phyloP scores from a whole-genome alignment of 2,329 filamentous ascomycete species.

The Stemphylium vesicarium region DNA sequence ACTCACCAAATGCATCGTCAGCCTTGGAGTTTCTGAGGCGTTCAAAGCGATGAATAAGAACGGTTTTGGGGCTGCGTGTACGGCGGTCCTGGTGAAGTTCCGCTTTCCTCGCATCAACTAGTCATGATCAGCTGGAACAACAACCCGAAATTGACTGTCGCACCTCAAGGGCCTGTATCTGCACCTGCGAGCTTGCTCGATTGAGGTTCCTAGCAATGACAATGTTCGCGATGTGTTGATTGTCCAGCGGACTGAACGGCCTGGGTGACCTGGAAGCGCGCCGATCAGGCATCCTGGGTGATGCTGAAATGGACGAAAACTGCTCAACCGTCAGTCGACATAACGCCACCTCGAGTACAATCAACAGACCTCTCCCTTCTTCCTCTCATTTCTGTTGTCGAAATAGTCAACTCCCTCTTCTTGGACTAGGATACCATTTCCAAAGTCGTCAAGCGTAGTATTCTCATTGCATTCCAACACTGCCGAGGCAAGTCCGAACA shows the following conservation, averaged over 20 bases:
- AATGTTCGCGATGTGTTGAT: constrained; percentile 74
- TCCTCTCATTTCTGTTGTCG: constrained; percentile 13
- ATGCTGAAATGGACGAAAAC: constrained; percentile 25
- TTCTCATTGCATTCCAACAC: constrained; percentile 74
- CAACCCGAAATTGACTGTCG: neutral
- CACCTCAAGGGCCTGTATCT: constrained; percentile 76
- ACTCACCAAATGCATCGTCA: constrained; percentile 53
- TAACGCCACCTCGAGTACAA: neutral
- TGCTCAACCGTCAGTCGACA: constrained; percentile 15
- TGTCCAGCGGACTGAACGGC: constrained; percentile 51
- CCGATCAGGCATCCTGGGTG: constrained; percentile 21
- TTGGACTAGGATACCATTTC: constrained; percentile 67
- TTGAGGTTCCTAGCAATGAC: constrained; percentile 84
- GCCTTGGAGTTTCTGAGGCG: constrained; percentile 41
- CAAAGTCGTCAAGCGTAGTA: constrained; percentile 83
- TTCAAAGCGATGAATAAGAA: constrained; percentile 84
- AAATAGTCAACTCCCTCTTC: constrained; percentile 35
- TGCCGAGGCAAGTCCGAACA: constrained; percentile 74
- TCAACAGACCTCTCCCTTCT: constrained; percentile 22
- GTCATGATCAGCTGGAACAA: constrained; percentile 21
- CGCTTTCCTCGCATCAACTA: constrained; percentile 80
- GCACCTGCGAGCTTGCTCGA: constrained; percentile 73
- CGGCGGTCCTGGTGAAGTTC: constrained; percentile 75
- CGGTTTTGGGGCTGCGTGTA: constrained; percentile 74
- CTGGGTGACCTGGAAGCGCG: constrained; percentile 12